A percentile compares a stretch with the other conserved stretches of the same genome.
phyloP scores from a whole-genome alignment of 106 monocot species.

The Dioscorea dumetorum region DNA sequence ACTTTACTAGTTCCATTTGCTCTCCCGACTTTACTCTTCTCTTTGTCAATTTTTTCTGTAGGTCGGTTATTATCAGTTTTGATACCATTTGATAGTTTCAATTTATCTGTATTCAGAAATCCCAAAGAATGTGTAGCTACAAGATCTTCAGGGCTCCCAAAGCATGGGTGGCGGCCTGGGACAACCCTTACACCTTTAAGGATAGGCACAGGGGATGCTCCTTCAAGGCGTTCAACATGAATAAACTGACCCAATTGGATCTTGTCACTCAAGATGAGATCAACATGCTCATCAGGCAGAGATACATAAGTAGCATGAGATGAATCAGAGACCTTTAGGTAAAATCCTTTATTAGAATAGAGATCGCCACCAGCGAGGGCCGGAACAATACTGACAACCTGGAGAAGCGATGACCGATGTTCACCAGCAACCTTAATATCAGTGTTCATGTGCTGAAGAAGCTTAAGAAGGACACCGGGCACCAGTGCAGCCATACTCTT shows the following conservation, averaged over 20 bases:
- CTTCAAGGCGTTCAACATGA: slow-evolving; percentile 61
- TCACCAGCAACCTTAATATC: slow-evolving; percentile 70
- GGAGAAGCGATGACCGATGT: slow-evolving; percentile 76
- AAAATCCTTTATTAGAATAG: slow-evolving; percentile 56
- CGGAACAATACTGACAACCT: slow-evolving; percentile 73
- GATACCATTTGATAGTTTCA: slow-evolving; percentile 17
- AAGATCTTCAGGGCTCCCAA: slow-evolving; percentile 70
- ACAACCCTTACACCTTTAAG: slow-evolving; percentile 52
- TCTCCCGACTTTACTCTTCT: slow-evolving; percentile 18
- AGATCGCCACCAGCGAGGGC: slow-evolving; percentile 59
- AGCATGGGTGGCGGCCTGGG: slow-evolving; percentile 56
- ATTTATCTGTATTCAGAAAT: slow-evolving; percentile 32
- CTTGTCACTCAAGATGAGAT: slow-evolving; percentile 64
- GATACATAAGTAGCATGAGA: slow-evolving; percentile 73
- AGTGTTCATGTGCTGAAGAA: slow-evolving; percentile 82
- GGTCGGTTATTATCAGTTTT: slow-evolving; percentile 5
- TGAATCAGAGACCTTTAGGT: slow-evolving; percentile 80
- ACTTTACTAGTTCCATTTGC: slow-evolving; percentile 16
- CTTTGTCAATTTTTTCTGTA: slow-evolving; percentile 8
- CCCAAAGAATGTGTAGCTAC: slow-evolving; percentile 42
- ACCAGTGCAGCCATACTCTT: slow-evolving; percentile 50
- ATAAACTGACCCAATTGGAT: slow-evolving; percentile 74
- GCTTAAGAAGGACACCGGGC: slow-evolving; percentile 64
- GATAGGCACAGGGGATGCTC: slow-evolving; percentile 61
- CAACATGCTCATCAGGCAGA: slow-evolving; percentile 61